These are phyloP conservation scores for Hypomontagnella monticulosa DNA, from an alignment of 495 filamentous ascomycete genomes.

Conservation along the genomic window DNA sequence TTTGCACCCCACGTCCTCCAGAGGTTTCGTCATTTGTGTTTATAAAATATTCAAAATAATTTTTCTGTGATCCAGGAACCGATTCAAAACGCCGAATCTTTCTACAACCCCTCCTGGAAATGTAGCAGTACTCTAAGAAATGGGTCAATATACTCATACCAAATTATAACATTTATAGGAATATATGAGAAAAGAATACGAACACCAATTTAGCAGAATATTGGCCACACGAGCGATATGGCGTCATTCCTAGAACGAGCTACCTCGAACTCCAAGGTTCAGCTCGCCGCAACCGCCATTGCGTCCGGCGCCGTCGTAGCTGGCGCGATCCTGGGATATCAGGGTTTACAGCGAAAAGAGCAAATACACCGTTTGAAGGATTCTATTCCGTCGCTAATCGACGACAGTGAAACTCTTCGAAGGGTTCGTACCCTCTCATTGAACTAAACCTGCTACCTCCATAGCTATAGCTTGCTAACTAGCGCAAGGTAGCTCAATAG, in stretches of 20 bases:
- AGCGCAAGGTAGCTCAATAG: slow-evolving; percentile 73
- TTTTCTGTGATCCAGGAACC: background rate
- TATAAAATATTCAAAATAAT: slow-evolving; percentile 6
- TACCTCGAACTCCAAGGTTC: slow-evolving; percentile 54
- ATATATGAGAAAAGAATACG: no score
- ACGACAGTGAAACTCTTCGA: slow-evolving; percentile 43
- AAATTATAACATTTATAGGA: background rate
- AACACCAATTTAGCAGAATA: background rate
- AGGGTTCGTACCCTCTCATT: slow-evolving; percentile 33
- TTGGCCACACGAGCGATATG: slow-evolving; percentile 38
- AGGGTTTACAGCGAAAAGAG: slow-evolving; percentile 69
- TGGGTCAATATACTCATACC: no score
- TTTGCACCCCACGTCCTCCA: slow-evolving; percentile 8
- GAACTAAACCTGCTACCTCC: background rate
- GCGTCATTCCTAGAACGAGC: slow-evolving; percentile 50
- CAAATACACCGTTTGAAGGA: slow-evolving; percentile 74
- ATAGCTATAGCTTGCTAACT: slow-evolving; percentile 47
- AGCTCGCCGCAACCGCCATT: slow-evolving; percentile 79
- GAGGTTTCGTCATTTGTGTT: slow-evolving; percentile 25
- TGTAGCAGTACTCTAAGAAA: no score
- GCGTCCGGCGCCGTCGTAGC: slow-evolving; percentile 80
- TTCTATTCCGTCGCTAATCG: slow-evolving; percentile 71
- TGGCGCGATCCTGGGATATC: slow-evolving; percentile 74
- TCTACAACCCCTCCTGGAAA: no score
- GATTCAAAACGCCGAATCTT: no score